phyloP scores from a whole-genome alignment of 192 early-diverging fungal genomes.

The Umbelopsis sp. region DNA sequence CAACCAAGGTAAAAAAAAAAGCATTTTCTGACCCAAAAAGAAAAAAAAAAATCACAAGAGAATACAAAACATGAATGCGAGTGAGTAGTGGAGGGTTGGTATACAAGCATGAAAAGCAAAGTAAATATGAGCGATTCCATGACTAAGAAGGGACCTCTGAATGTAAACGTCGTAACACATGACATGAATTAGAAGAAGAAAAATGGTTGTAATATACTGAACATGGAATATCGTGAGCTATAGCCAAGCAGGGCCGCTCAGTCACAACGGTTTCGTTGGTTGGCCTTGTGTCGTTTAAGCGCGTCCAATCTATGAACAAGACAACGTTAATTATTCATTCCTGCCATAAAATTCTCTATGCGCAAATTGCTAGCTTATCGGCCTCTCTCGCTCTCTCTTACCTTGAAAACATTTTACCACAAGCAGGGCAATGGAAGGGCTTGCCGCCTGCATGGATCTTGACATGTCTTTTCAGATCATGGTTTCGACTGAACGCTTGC shows the following conservation, averaged over 20 bases:
- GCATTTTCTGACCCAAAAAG: too few species aligned
- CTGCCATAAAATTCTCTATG: neutral
- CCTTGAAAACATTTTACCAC: slow-evolving; percentile 75
- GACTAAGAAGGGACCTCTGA: too few species aligned
- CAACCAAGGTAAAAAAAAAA: too few species aligned
- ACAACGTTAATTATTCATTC: neutral
- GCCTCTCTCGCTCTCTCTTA: slow-evolving; percentile 27
- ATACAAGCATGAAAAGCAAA: too few species aligned
- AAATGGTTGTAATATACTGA: neutral
- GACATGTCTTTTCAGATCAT: slow-evolving; percentile 76
- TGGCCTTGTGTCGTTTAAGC: slow-evolving; percentile 62
- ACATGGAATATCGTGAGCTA: neutral
- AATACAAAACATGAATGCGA: too few species aligned
- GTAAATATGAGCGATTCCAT: too few species aligned
- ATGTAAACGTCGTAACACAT: too few species aligned
- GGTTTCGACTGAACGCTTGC: slow-evolving; percentile 67
- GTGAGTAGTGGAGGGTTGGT: too few species aligned
- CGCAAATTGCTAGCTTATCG: neutral
- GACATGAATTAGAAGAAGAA: too few species aligned
- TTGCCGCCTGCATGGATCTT: slow-evolving; percentile 77
- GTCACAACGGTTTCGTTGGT: slow-evolving; percentile 28
- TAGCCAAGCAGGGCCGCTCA: neutral
- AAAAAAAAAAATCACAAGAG: too few species aligned
- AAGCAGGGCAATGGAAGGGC: slow-evolving; percentile 73
- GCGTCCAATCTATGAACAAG: slow-evolving; percentile 52